Evolutionary conservation across 805 yeast genomes (phyloP).

Genomic region (Suhomyces tanzawaensis): DNA sequence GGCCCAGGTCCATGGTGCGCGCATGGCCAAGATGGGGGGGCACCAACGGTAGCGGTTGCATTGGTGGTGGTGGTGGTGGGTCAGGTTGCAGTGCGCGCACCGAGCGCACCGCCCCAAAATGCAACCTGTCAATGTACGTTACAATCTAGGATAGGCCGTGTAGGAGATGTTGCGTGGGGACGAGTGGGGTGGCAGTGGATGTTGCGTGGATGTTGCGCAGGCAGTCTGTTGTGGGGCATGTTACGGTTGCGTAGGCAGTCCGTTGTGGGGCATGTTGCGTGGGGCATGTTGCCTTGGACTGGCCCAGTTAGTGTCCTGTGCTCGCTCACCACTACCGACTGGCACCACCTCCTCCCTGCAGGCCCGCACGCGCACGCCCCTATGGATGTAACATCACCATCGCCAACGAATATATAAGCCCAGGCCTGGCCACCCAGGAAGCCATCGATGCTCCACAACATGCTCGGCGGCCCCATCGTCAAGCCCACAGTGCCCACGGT

Average conservation of each 20-base stretch:
- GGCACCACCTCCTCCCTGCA: not conserved
- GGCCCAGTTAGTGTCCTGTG: too few species aligned
- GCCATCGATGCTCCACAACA: not conserved
- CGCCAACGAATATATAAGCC: not conserved
- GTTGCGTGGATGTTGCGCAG: too few species aligned
- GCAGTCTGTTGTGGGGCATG: too few species aligned
- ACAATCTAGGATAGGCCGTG: too few species aligned
- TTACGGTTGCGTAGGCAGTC: too few species aligned
- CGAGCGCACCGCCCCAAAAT: too few species aligned
- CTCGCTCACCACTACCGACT: too few species aligned
- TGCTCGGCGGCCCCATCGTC: not conserved
- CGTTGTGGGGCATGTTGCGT: too few species aligned
- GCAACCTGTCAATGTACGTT: too few species aligned
- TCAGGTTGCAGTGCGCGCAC: not conserved
- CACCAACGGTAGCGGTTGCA: not conserved
- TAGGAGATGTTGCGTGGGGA: too few species aligned
- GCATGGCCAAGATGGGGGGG: constrained; percentile 2
- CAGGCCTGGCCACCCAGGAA: not conserved
- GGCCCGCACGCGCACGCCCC: not conserved
- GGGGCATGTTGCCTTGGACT: too few species aligned
- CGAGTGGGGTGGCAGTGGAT: too few species aligned
- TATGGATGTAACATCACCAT: not conserved
- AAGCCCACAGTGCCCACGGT: not conserved
- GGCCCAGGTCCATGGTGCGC: not conserved
- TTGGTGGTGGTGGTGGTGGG: not conserved